Conservation (phyloP, 345 rosid species). For the Citrus medica region DNA sequence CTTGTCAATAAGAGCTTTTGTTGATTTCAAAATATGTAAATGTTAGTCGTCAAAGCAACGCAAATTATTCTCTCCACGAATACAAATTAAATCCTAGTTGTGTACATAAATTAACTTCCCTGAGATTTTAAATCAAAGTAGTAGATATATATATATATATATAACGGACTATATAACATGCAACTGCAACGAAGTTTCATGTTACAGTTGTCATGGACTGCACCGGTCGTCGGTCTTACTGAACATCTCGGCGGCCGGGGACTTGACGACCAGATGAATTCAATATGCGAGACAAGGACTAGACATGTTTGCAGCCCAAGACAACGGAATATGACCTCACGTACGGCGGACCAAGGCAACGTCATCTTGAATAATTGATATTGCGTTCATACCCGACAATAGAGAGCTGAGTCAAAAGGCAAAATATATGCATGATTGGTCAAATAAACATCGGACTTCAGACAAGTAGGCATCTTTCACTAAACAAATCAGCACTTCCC, state of each 20-base stretch:
- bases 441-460: background rate
- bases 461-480: background rate
- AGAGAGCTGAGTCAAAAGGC: background rate
- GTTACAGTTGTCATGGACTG: background rate
- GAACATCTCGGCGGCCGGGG: background rate
- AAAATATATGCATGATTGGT: too few relatives aligned
- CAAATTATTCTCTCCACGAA: too few relatives aligned
- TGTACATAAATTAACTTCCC: background rate
- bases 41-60: background rate
- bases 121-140: background rate
- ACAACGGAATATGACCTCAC: background rate
- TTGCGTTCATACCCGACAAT: too few relatives aligned
- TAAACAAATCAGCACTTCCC: too few relatives aligned
- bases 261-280: too few relatives aligned
- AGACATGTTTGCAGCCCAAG: background rate
- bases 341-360: background rate
- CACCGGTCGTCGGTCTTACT: background rate
- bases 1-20: too few relatives aligned
- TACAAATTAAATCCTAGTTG: background rate
- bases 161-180: background rate
- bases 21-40: too few relatives aligned
- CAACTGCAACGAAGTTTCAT: background rate
- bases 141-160: background rate
- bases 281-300: background rate
- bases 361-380: background rate